A percentile compares a stretch with the other conserved stretches of the same genome.
Conservation (phyloP, 768 basidiomycete species). For the Hygrocybe coccinea region DNA sequence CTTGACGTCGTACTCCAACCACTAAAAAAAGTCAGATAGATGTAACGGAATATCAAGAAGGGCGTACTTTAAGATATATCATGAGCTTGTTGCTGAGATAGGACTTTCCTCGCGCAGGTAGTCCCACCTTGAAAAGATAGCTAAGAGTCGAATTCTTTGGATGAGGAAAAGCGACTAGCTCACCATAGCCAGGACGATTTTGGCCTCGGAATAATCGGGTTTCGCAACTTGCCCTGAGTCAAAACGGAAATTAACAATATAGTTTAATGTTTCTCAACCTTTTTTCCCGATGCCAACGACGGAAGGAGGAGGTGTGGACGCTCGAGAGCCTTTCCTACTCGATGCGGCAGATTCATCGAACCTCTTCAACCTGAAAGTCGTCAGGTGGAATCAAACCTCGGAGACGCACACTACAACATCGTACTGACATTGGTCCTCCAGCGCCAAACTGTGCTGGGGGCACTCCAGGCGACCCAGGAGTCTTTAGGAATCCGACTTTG, state of each 20-base stretch:
- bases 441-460: conserved; percentile 66
- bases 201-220: conserved; percentile 97
- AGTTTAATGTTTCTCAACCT: conserved; percentile 41
- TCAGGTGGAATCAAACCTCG: neutral
- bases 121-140: conserved; percentile 61
- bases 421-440: conserved; percentile 65
- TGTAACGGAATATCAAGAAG: conserved; percentile 6
- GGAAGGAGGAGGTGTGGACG: conserved; percentile 73
- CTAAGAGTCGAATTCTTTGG: neutral
- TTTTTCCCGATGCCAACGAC: conserved; percentile 88
- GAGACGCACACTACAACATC: neutral
- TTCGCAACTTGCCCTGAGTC: conserved; percentile 62
- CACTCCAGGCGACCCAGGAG: conserved; percentile 37
- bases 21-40: conserved; percentile 44
- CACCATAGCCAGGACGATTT: conserved; percentile 98
- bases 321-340: conserved; percentile 66
- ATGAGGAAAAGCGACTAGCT: conserved; percentile 9
- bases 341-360: conserved; percentile 72
- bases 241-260: conserved; percentile 6
- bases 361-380: conserved; percentile 56
- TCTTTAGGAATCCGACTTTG: conserved; percentile 24
- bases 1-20: conserved; percentile 97
- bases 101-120: conserved; percentile 97
- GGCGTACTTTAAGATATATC: conserved; percentile 86
- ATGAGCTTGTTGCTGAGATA: conserved; percentile 97